Evolutionary conservation across 805 yeast genomes (phyloP), one percentile per base, ranked within the genome.

Genomic region (Vanderwaltozyma polyspora): DNA sequence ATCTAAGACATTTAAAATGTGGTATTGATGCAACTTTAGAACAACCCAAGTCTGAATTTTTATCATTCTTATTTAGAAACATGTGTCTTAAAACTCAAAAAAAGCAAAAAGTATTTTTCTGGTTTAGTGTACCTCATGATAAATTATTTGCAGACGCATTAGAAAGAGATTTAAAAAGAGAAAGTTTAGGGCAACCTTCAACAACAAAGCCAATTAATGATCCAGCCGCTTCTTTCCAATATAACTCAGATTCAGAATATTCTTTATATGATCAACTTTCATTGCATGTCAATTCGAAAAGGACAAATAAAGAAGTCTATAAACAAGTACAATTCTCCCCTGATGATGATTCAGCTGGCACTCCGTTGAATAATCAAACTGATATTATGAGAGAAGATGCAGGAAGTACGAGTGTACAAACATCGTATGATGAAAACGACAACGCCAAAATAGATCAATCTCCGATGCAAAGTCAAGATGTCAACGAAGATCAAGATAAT

Each of bases 41-140:
- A 55, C 74, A 73, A 31, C 95, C 97, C 12, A 76, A 82, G 52
- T 83, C 94, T 0, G 77, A 76, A 24, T 86, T 89, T 53, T 65
- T 89, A 39, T 81, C 79, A 42, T 86, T 89, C 49, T 63, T 89
- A 19, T 85, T 81, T 60, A 81, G 79, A 51, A 83, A 89, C 54
- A 76, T 78, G 43, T 89, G 97, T 53, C 66, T 89, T 18, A 70
- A 95, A 47, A 89, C 98, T 0, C 96, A 89, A 50, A 89, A 89
- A 68, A 89, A 91, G 51, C 98, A 89, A 55, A 89, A 91, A 52
- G 96, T 89, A 28, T 89, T 89, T 55, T 85, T 80, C 57, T 91
- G 97, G 97, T 86, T 82, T 56, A 80, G 87, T 51, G 96, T 91
- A 8, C 91, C 91, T 17, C 97, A 89, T 58, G 95, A 87, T 52